Conservation (phyloP, 768 basidiomycete species). For the Rhizopogon roseolus region DNA sequence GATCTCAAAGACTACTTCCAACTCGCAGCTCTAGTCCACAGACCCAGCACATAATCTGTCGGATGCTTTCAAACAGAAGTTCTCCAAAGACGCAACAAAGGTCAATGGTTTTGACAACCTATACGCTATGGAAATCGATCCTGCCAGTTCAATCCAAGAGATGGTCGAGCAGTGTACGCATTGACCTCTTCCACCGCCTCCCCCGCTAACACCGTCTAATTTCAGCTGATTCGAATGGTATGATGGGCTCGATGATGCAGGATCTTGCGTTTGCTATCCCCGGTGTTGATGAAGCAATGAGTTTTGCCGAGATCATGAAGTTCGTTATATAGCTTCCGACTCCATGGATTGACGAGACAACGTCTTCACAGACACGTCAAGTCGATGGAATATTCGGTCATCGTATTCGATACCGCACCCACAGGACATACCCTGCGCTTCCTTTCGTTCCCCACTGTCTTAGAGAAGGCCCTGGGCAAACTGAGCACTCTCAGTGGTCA, state of each 20-base stretch:
- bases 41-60: slow-evolving; percentile 99
- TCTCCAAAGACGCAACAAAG: slow-evolving; percentile 97
- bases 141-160: slow-evolving; percentile 95
- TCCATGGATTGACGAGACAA: background rate
- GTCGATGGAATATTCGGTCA: slow-evolving; percentile 99
- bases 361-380: slow-evolving; percentile 79
- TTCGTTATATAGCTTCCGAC: slow-evolving; percentile 30
- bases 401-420: slow-evolving; percentile 98
- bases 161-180: slow-evolving; percentile 94
- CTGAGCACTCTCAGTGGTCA: slow-evolving; percentile 89
- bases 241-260: slow-evolving; percentile 99
- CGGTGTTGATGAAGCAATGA: slow-evolving; percentile 99
- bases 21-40: slow-evolving; percentile 61
- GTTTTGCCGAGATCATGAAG: slow-evolving; percentile 99
- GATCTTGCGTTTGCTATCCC: slow-evolving; percentile 99
- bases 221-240: slow-evolving; percentile 79
- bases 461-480: slow-evolving; percentile 97
- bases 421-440: slow-evolving; percentile 98
- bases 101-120: slow-evolving; percentile 98
- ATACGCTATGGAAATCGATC: slow-evolving; percentile 99
- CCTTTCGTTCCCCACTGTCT: slow-evolving; percentile 95
- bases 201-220: background rate
- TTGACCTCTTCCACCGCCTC: background rate
- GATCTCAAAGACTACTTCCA: background rate
- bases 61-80: slow-evolving; percentile 98